Conservation (phyloP, 2,329 filamentous ascomycete genomes). For the Aspergillus proliferans region DNA sequence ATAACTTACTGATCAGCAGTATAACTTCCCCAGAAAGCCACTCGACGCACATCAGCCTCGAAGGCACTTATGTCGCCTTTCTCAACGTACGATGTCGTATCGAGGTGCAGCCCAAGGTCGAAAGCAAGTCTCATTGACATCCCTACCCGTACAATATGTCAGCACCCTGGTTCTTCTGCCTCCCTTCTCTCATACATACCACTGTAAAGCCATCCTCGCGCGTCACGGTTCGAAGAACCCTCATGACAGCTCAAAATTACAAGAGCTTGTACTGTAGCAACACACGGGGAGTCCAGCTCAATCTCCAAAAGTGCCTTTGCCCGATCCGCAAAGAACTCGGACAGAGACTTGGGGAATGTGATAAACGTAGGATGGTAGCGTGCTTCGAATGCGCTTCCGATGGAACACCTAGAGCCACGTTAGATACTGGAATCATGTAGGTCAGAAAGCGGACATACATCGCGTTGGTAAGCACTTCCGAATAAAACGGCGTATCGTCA, state of each 20-base stretch:
- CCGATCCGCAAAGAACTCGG: slow-evolving; percentile 36
- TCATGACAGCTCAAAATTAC: slow-evolving; percentile 43
- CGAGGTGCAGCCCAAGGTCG: slow-evolving; percentile 39
- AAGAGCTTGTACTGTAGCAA: slow-evolving; percentile 45
- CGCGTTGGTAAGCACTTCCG: slow-evolving; percentile 37
- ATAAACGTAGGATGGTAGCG: slow-evolving; percentile 40
- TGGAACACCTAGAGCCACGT: slow-evolving; percentile 29
- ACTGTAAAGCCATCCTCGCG: slow-evolving; percentile 44
- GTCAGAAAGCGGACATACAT: slow-evolving; percentile 22
- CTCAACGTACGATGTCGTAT: slow-evolving; percentile 36
- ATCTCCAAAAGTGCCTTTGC: slow-evolving; percentile 43
- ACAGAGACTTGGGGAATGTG: slow-evolving; percentile 30
- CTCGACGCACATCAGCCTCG: slow-evolving; percentile 36
- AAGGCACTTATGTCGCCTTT: slow-evolving; percentile 33
- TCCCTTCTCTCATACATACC: slow-evolving; percentile 22
- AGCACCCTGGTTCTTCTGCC: background rate
- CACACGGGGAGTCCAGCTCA: slow-evolving; percentile 42
- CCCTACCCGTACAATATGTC: slow-evolving; percentile 16
- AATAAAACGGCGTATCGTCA: slow-evolving; percentile 37
- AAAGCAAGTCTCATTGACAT: slow-evolving; percentile 44
- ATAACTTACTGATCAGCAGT: slow-evolving; percentile 33
- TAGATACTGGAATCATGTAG: background rate
- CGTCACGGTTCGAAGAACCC: slow-evolving; percentile 38
- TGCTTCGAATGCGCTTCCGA: slow-evolving; percentile 40
- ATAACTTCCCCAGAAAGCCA: slow-evolving; percentile 41